These are phyloP conservation scores for Mortierella sp. DNA, from an alignment of 371 early-diverging fungal genomes.

Conservation along the genomic window DNA sequence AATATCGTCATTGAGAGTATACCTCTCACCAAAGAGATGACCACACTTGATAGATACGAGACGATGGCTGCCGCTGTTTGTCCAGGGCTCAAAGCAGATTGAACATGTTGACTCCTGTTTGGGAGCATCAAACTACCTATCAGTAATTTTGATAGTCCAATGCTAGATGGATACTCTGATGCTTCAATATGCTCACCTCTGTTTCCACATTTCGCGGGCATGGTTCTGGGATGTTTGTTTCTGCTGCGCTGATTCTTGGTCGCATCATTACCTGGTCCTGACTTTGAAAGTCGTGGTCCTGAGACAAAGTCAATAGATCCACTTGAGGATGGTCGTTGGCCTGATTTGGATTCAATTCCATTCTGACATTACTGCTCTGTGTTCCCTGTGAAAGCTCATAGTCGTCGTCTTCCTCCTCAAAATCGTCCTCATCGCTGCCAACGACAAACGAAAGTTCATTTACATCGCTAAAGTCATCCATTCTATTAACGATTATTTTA, in stretches of 20 bases:
- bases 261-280: conserved; percentile 20
- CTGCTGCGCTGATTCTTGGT: conserved; percentile 8
- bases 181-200: conserved; percentile 21
- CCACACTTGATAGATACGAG: conserved; percentile 57
- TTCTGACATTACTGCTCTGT: not conserved
- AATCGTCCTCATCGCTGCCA: conserved; percentile 10
- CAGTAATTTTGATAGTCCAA: not conserved
- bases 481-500: not conserved
- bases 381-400: not conserved
- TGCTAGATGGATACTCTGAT: not conserved
- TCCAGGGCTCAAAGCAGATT: conserved; percentile 56
- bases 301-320: conserved; percentile 4
- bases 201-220: conserved; percentile 38
- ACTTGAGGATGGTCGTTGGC: not conserved
- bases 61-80: conserved; percentile 51
- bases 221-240: conserved; percentile 32
- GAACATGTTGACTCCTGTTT: conserved; percentile 51
- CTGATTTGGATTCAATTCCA: not conserved
- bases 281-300: conserved; percentile 45
- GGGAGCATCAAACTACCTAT: not conserved
- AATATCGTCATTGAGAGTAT: not conserved
- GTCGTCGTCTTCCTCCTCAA: conserved; percentile 11
- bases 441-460: conserved; percentile 14
- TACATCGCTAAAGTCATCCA: conserved; percentile 22
- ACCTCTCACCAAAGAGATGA: conserved; percentile 58